Percentiles rank a stretch among this genome's conserved stretches.
These are phyloP conservation scores for Amanita rimosa DNA, from an alignment of 768 basidiomycete species.

Conservation along the genomic window DNA sequence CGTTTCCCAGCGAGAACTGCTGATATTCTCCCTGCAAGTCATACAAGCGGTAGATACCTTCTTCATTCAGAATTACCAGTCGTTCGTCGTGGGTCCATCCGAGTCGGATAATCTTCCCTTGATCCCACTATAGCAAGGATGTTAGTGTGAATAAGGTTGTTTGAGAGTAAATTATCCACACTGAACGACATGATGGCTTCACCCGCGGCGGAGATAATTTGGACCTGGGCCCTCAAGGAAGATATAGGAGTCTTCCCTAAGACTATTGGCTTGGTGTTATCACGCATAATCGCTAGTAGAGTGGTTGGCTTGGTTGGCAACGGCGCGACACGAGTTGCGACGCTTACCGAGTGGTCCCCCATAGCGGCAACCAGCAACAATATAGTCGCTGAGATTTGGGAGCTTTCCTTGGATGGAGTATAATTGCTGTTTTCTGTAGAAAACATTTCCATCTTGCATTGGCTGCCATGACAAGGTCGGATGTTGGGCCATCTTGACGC, in stretches of 20 bases:
- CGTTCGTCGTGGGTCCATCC: constrained; percentile 81
- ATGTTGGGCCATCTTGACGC: constrained; percentile 46
- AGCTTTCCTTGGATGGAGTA: constrained; percentile 77
- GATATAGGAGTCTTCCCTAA: constrained; percentile 46
- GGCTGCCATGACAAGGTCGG: constrained; percentile 84
- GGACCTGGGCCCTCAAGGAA: constrained; percentile 71
- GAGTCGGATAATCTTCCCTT: constrained; percentile 69
- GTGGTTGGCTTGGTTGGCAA: neutral
- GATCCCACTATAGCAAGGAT: constrained; percentile 65
- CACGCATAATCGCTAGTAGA: constrained; percentile 71
- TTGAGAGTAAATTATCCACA: constrained; percentile 39
- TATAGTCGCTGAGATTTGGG: constrained; percentile 67
- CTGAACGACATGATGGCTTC: constrained; percentile 55
- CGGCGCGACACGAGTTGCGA: neutral
- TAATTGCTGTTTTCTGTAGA: constrained; percentile 77
- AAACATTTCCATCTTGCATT: constrained; percentile 78
- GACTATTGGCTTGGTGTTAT: constrained; percentile 68
- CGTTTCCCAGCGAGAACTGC: constrained; percentile 76
- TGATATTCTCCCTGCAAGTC: constrained; percentile 78
- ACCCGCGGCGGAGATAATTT: constrained; percentile 81
- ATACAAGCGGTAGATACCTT: constrained; percentile 85
- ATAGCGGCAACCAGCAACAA: constrained; percentile 71
- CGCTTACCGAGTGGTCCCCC: constrained; percentile 79
- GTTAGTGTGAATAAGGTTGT: constrained; percentile 9
- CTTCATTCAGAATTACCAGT: constrained; percentile 80